These are phyloP conservation scores for Heimioporus sp. DNA, from an alignment of 768 basidiomycete genomes.

Conservation along the genomic window DNA sequence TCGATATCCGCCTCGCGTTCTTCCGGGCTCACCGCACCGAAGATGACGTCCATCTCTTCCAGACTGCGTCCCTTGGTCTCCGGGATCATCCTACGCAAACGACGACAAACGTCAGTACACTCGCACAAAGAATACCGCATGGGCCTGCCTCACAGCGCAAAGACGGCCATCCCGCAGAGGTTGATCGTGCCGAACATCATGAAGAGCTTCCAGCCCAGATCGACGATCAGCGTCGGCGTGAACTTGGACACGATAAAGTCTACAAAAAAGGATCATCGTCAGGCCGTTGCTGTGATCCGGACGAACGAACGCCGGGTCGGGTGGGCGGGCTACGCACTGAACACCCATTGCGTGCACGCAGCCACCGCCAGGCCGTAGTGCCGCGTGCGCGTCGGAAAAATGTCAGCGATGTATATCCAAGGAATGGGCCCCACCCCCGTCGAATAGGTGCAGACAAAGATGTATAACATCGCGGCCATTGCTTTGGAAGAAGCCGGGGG, in stretches of 20 bases:
- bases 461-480: slow-evolving; percentile 85
- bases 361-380: slow-evolving; percentile 78
- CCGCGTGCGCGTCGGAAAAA: slow-evolving; percentile 82
- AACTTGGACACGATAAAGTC: slow-evolving; percentile 74
- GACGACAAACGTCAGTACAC: no score
- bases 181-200: slow-evolving; percentile 77
- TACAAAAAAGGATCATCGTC: slow-evolving; percentile 24
- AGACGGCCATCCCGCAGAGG: slow-evolving; percentile 66
- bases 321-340: slow-evolving; percentile 44
- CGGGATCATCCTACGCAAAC: slow-evolving; percentile 45
- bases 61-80: slow-evolving; percentile 59
- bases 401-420: slow-evolving; percentile 73
- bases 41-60: slow-evolving; percentile 57
- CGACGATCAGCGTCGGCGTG: slow-evolving; percentile 59
- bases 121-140: no score
- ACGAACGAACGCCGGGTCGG: no score
- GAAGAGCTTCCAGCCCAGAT: slow-evolving; percentile 73
- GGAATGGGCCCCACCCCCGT: slow-evolving; percentile 82
- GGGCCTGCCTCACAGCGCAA: slow-evolving; percentile 47
- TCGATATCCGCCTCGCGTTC: slow-evolving; percentile 52
- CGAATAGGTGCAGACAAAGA: slow-evolving; percentile 85
- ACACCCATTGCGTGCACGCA: slow-evolving; percentile 80
- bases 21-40: slow-evolving; percentile 58
- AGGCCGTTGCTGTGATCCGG: no score
- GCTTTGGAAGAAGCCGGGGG: slow-evolving; percentile 61